A percentile compares a stretch with the other conserved stretches of the same genome.
phyloP scores from a whole-genome alignment of 148 eudicot genomes.

The Amaranthus palmeri region DNA sequence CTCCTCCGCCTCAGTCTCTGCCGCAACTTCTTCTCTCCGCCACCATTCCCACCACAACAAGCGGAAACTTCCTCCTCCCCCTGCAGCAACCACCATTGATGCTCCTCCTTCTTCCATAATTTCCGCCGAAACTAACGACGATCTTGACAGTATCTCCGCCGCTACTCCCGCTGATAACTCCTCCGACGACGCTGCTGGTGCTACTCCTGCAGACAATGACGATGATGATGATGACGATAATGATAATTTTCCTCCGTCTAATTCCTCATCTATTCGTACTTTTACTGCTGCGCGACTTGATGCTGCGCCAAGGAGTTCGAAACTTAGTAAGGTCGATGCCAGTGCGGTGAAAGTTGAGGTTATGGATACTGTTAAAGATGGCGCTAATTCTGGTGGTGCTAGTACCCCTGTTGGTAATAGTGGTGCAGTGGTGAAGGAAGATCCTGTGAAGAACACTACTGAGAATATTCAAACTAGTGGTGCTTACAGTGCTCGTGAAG shows the following conservation, averaged over 20 bases:
- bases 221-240: conserved; percentile 62
- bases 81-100: conserved; percentile 33
- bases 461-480: conserved; percentile 93
- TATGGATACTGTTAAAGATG: conserved; percentile 51
- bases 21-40: conserved; percentile 55
- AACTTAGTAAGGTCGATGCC: conserved; percentile 46
- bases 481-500: conserved; percentile 94
- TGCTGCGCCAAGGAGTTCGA: conserved; percentile 46
- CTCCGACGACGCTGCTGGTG: conserved; percentile 37
- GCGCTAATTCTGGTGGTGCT: conserved; percentile 23
- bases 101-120: conserved; percentile 50
- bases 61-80: conserved; percentile 40
- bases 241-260: conserved; percentile 31
- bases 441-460: conserved; percentile 61
- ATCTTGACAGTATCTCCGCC: conserved; percentile 75
- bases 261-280: conserved; percentile 59
- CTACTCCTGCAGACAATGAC: conserved; percentile 13
- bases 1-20: conserved; percentile 83
- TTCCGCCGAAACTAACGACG: conserved; percentile 72
- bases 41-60: conserved; percentile 46
- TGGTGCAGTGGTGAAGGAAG: conserved; percentile 53
- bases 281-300: conserved; percentile 78
- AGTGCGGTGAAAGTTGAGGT: conserved; percentile 58
- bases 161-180: conserved; percentile 48
- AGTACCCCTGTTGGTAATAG: conserved; percentile 22